Evolutionary conservation across 1,284 basidiomycete genomes (phyloP).

Genomic region (Veloporphyrellus conicus): DNA sequence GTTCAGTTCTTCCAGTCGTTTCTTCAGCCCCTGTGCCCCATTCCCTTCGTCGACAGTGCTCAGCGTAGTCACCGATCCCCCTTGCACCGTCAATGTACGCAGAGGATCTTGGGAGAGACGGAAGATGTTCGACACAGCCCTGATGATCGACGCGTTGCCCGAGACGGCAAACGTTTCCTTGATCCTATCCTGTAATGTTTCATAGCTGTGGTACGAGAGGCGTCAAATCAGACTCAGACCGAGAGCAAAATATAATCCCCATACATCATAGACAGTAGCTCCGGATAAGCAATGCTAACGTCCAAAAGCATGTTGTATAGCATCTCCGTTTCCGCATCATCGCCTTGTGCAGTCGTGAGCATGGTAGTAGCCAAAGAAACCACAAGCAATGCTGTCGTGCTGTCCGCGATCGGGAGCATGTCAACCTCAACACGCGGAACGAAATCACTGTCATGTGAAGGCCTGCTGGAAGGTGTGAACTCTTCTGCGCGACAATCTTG

Average conservation of each 20-base stretch:
- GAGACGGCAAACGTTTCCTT: slow-evolving; percentile 73
- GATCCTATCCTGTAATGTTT: slow-evolving; percentile 73
- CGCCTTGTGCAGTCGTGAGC: slow-evolving; percentile 72
- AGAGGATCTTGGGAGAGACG: slow-evolving; percentile 58
- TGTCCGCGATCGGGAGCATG: slow-evolving; percentile 64
- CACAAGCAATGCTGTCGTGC: slow-evolving; percentile 64
- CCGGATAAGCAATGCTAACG: slow-evolving; percentile 67
- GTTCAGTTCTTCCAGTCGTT: slow-evolving; percentile 55
- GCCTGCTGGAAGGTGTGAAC: slow-evolving; percentile 38
- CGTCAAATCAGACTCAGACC: slow-evolving; percentile 6
- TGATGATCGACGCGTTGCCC: slow-evolving; percentile 68
- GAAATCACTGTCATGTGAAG: slow-evolving; percentile 45
- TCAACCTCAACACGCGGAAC: slow-evolving; percentile 54
- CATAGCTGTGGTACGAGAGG: slow-evolving; percentile 51
- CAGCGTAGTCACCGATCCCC: slow-evolving; percentile 61
- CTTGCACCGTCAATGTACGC: slow-evolving; percentile 37
- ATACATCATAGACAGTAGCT: slow-evolving; percentile 71
- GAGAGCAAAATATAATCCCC: slow-evolving; percentile 31
- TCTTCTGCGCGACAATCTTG: slow-evolving; percentile 56
- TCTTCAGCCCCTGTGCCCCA: slow-evolving; percentile 25
- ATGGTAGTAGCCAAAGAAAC: slow-evolving; percentile 76
- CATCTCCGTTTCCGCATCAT: slow-evolving; percentile 78
- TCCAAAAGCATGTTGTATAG: slow-evolving; percentile 75
- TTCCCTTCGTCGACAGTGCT: slow-evolving; percentile 55
- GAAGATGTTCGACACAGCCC: slow-evolving; percentile 71